Conservation (phyloP, 192 early-diverging fungal genomes). For the Gryganskiella cystojenkinii region DNA sequence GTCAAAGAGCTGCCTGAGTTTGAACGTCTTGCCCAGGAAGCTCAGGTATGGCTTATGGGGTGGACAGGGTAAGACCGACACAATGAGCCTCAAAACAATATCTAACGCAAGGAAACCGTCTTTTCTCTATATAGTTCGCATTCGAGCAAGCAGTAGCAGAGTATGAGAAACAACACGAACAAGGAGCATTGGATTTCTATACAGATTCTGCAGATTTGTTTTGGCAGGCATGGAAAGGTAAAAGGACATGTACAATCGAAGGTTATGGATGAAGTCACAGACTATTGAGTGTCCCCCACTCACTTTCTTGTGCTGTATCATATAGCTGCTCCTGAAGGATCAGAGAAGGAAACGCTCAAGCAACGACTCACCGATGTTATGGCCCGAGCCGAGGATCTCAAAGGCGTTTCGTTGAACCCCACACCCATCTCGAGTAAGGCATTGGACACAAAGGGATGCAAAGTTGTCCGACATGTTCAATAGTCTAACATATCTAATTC, state of each 20-base stretch:
- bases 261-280: neutral
- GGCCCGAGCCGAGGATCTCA: conserved; percentile 59
- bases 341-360: conserved; percentile 28
- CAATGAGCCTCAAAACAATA: no score
- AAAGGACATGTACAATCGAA: neutral
- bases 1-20: conserved; percentile 31
- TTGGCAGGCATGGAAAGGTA: conserved; percentile 60
- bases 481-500: neutral
- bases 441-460: no score
- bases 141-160: conserved; percentile 39
- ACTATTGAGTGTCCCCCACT: neutral
- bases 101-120: neutral
- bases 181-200: conserved; percentile 63
- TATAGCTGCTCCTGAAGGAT: conserved; percentile 33
- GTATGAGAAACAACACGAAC: conserved; percentile 48
- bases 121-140: conserved; percentile 29
- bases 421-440: conserved; percentile 28
- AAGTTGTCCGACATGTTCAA: neutral
- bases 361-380: conserved; percentile 43
- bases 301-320: no score
- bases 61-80: no score
- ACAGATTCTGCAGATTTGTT: conserved; percentile 60
- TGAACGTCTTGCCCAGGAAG: conserved; percentile 44
- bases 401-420: conserved; percentile 46
- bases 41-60: conserved; percentile 30